Evolutionary conservation across 768 basidiomycete species (phyloP).

Genomic region (Boletus bicolor): DNA sequence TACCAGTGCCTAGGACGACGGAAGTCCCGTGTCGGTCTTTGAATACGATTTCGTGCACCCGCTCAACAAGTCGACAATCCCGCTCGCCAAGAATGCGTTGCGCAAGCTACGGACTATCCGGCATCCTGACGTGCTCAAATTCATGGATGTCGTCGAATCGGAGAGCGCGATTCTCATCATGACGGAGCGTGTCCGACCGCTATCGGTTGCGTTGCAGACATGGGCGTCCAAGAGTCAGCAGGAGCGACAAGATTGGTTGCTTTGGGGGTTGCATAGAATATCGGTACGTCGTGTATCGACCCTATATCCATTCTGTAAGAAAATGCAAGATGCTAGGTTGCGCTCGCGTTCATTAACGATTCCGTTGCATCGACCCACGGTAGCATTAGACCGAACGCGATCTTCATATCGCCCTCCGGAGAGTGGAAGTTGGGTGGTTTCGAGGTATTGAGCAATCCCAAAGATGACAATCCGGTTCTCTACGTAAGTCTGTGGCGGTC

Average conservation of each 20-base stretch:
- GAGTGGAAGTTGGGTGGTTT: conserved; percentile 98
- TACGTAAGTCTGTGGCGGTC: conserved; percentile 55
- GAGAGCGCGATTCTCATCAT: conserved; percentile 87
- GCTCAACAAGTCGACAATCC: conserved; percentile 54
- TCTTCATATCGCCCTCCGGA: conserved; percentile 89
- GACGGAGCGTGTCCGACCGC: conserved; percentile 87
- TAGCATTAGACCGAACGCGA: conserved; percentile 64
- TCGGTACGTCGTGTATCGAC: conserved; percentile 48
- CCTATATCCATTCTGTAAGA: neutral
- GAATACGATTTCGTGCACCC: conserved; percentile 78
- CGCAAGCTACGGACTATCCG: conserved; percentile 87
- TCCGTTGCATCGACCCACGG: conserved; percentile 82
- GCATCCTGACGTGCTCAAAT: conserved; percentile 95
- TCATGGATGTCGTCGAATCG: conserved; percentile 90
- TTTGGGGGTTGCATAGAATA: conserved; percentile 92
- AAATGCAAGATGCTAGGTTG: conserved; percentile 51
- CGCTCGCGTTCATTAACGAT: conserved; percentile 87
- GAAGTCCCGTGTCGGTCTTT: conserved; percentile 82
- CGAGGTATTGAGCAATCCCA: conserved; percentile 81
- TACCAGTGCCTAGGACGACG: conserved; percentile 69
- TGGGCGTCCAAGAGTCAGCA: conserved; percentile 61
- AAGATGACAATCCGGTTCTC: conserved; percentile 72
- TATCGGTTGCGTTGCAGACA: conserved; percentile 57
- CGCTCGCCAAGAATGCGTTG: conserved; percentile 84
- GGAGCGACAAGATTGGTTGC: conserved; percentile 80